Evolutionary conservation across 192 early-diverging fungal genomes (phyloP).

Genomic region (Backusella tuberculispora): DNA sequence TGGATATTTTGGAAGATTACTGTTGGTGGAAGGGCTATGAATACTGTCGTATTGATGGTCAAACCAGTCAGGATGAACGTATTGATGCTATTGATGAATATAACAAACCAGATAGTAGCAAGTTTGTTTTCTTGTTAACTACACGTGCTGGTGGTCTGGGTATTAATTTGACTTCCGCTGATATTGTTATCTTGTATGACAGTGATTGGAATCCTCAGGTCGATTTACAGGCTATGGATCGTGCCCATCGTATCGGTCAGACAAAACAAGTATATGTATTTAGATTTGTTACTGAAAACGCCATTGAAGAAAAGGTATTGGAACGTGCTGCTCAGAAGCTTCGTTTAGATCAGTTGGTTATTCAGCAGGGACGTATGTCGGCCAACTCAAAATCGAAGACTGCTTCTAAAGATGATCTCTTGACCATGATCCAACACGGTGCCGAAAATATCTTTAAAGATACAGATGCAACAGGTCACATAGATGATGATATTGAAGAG

Average conservation of each 20-base stretch:
- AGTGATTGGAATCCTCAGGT: constrained; percentile 96
- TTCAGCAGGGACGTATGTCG: constrained; percentile 91
- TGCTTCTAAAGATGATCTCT: constrained; percentile 80
- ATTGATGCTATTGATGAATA: constrained; percentile 94
- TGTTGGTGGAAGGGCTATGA: constrained; percentile 88
- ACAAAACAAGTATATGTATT: constrained; percentile 98
- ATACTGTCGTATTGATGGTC: constrained; percentile 98
- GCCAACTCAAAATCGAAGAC: constrained; percentile 12
- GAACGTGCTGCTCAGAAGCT: constrained; percentile 98
- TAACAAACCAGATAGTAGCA: constrained; percentile 85
- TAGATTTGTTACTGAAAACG: constrained; percentile 95
- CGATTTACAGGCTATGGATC: constrained; percentile 94
- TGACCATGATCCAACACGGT: constrained; percentile 98
- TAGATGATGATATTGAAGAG: constrained; percentile 84
- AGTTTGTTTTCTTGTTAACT: constrained; percentile 96
- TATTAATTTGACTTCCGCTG: constrained; percentile 95
- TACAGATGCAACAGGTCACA: constrained; percentile 25
- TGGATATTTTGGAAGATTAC: constrained; percentile 99
- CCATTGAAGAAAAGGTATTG: constrained; percentile 97
- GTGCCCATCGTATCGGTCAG: constrained; percentile 99
- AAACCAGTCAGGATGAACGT: constrained; percentile 92
- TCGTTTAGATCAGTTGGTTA: constrained; percentile 96
- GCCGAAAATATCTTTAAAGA: constrained; percentile 86
- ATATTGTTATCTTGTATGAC: constrained; percentile 96
- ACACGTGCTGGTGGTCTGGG: constrained; percentile 97